Evolutionary conservation across 2,329 filamentous ascomycete genomes (phyloP).

Genomic region (Epichloe scottii): DNA sequence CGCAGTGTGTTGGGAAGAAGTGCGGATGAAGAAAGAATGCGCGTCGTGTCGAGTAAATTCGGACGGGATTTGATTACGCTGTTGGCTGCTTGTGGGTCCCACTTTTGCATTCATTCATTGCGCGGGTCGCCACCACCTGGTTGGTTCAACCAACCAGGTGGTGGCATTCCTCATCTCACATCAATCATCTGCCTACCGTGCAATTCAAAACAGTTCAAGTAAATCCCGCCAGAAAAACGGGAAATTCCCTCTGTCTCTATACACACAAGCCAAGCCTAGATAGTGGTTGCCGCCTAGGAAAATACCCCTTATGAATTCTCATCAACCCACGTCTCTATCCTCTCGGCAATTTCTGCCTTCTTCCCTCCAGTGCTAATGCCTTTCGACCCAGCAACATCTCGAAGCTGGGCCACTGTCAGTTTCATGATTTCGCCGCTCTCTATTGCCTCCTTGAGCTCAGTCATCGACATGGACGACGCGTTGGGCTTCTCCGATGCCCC

Average conservation of each 20-base stretch:
- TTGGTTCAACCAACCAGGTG: too few species aligned
- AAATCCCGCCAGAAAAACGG: neutral
- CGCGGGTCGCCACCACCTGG: too few species aligned
- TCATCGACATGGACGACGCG: conserved; percentile 26
- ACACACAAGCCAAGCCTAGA: neutral
- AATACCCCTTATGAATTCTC: conserved; percentile 19
- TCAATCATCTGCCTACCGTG: too few species aligned
- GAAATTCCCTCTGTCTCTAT: too few species aligned
- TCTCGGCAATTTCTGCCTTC: conserved; percentile 43
- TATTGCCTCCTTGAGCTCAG: conserved; percentile 32
- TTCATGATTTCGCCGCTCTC: conserved; percentile 36
- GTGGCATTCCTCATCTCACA: too few species aligned
- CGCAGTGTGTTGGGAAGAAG: neutral
- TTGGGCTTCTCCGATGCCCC: conserved; percentile 19
- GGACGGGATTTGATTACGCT: neutral
- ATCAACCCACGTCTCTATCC: conserved; percentile 44
- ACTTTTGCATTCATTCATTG: too few species aligned
- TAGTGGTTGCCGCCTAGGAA: too few species aligned
- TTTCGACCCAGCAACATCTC: conserved; percentile 33
- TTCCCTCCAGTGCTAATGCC: conserved; percentile 36
- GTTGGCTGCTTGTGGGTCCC: too few species aligned
- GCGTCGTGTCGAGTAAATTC: neutral
- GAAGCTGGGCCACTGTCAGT: conserved; percentile 42
- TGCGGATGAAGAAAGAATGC: neutral
- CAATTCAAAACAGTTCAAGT: neutral